Evolutionary conservation across 1,284 basidiomycete species (phyloP).

Genomic region (Tilletia indica): DNA sequence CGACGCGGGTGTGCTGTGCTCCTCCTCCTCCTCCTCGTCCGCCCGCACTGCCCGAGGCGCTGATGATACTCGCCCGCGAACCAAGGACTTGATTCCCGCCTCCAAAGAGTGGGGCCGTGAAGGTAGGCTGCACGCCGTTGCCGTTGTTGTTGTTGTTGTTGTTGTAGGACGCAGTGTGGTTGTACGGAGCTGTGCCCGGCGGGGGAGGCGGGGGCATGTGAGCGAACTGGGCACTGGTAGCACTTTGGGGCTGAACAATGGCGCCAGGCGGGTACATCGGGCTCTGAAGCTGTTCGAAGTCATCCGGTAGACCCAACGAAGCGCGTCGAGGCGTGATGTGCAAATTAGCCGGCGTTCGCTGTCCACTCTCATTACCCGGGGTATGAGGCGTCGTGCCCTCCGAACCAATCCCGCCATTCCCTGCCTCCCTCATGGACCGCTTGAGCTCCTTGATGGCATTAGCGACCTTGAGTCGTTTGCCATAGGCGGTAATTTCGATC

Average conservation of each 20-base stretch:
- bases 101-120: too few species aligned
- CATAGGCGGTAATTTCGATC: conserved; percentile 89
- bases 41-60: neutral
- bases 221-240: neutral
- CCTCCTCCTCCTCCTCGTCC: neutral
- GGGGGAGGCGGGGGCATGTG: neutral
- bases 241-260: neutral
- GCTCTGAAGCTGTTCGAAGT: neutral
- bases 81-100: neutral
- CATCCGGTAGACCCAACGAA: neutral
- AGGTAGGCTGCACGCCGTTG: neutral
- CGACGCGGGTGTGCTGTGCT: neutral
- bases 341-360: neutral
- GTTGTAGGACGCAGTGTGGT: neutral
- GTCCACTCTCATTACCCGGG: neutral
- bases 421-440: conserved; percentile 27
- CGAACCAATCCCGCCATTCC: conserved; percentile 21
- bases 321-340: neutral
- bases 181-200: neutral
- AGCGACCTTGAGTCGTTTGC: conserved; percentile 87
- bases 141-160: neutral
- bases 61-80: neutral
- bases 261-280: neutral
- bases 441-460: conserved; percentile 89
- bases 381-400: neutral